A percentile compares a stretch with the other conserved stretches of the same genome.
Conservation (phyloP, 306 rosid species). For the Pterocarpus santalinus region DNA sequence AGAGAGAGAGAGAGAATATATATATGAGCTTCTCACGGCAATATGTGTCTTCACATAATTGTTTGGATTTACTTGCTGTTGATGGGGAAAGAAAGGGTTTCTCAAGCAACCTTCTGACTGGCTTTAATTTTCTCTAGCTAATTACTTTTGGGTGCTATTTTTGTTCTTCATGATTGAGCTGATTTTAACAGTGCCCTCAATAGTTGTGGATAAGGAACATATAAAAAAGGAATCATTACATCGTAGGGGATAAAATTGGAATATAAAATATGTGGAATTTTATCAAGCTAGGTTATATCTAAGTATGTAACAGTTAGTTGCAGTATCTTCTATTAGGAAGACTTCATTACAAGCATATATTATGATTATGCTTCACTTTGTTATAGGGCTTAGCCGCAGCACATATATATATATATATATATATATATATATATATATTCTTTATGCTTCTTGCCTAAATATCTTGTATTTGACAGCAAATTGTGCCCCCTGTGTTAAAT, state of each 20-base stretch:
- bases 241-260: background rate
- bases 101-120: background rate
- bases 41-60: background rate
- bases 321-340: too few relatives aligned
- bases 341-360: background rate
- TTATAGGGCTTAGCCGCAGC: conserved; percentile 23
- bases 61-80: background rate
- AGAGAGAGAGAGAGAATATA: background rate
- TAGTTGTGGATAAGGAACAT: background rate
- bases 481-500: conserved; percentile 90
- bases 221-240: background rate
- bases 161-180: background rate
- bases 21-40: background rate
- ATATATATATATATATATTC: too few relatives aligned
- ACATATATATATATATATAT: background rate
- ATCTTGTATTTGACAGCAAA: conserved; percentile 71
- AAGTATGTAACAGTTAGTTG: background rate
- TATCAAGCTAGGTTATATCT: background rate
- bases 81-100: conserved; percentile 20
- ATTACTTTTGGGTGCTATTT: conserved; percentile 29
- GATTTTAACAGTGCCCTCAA: background rate
- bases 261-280: conserved; percentile 4
- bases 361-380: conserved; percentile 23
- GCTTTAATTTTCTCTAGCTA: conserved; percentile 8
- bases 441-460: conserved; percentile 33